Evolutionary conservation across 2,329 filamentous ascomycete genomes (phyloP).

Genomic region (Blastomyces emzantsi): DNA sequence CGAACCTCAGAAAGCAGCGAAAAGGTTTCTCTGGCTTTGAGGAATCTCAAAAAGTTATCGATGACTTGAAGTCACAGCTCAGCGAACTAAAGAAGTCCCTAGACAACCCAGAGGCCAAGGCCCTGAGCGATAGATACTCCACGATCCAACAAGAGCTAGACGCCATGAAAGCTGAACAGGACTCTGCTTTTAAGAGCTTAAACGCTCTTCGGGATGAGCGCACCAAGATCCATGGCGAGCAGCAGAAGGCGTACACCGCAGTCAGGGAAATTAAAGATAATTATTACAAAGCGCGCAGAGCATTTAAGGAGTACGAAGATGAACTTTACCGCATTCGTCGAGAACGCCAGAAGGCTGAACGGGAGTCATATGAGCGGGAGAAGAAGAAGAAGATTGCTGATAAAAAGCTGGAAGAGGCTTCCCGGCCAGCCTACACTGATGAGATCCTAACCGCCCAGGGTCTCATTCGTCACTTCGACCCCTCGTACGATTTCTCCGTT

Average conservation of each 20-base stretch:
- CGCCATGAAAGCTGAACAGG: slow-evolving; percentile 81
- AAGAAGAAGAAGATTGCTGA: slow-evolving; percentile 45
- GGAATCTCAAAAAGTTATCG: slow-evolving; percentile 77
- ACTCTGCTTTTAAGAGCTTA: slow-evolving; percentile 80
- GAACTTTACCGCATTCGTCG: slow-evolving; percentile 67
- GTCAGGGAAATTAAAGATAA: slow-evolving; percentile 84
- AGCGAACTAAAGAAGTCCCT: slow-evolving; percentile 79
- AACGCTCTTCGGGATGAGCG: slow-evolving; percentile 78
- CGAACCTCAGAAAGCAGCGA: slow-evolving; percentile 72
- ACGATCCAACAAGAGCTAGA: slow-evolving; percentile 83
- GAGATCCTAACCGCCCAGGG: slow-evolving; percentile 85
- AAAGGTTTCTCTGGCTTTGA: slow-evolving; percentile 87
- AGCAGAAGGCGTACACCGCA: slow-evolving; percentile 74
- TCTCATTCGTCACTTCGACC: slow-evolving; percentile 86
- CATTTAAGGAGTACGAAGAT: slow-evolving; percentile 73
- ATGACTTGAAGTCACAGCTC: slow-evolving; percentile 77
- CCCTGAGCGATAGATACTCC: slow-evolving; percentile 76
- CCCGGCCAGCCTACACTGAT: slow-evolving; percentile 76
- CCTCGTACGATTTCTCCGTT: slow-evolving; percentile 60
- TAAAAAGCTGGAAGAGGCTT: slow-evolving; percentile 45
- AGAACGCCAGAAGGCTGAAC: slow-evolving; percentile 74
- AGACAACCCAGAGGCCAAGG: slow-evolving; percentile 85
- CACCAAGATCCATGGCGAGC: slow-evolving; percentile 70
- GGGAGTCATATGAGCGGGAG: slow-evolving; percentile 46
- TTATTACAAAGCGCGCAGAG: slow-evolving; percentile 73